These are phyloP conservation scores for Mycena leptocephala DNA, from an alignment of 768 basidiomycete genomes.

Conservation along the genomic window DNA sequence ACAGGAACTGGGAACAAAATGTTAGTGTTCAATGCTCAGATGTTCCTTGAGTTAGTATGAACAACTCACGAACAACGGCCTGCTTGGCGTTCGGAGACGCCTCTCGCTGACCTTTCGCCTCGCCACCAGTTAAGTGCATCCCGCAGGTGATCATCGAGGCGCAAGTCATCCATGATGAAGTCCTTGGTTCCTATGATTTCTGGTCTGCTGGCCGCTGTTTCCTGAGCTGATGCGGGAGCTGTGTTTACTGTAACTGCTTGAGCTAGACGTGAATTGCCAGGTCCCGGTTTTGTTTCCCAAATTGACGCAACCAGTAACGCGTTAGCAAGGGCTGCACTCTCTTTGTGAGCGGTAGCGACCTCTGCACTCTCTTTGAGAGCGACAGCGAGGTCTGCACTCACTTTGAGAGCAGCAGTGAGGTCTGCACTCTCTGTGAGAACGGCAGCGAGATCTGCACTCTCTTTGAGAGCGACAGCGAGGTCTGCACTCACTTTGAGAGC, in stretches of 20 bases:
- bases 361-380: too few species aligned
- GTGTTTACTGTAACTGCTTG: not conserved
- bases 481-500: too few species aligned
- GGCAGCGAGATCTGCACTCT: too few species aligned
- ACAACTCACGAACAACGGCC: constrained; percentile 77
- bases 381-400: too few species aligned
- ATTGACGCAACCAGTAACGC: not conserved
- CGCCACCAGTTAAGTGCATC: constrained; percentile 84
- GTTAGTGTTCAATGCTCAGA: not conserved
- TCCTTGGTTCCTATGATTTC: constrained; percentile 77
- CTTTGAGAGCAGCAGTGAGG: too few species aligned
- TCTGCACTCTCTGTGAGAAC: too few species aligned
- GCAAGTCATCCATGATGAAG: constrained; percentile 68
- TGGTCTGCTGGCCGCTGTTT: not conserved
- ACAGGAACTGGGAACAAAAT: constrained; percentile 66
- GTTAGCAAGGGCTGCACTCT: not conserved
- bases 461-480: too few species aligned
- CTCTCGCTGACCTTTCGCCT: constrained; percentile 77
- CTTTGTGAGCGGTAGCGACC: not conserved
- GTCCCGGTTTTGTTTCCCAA: not conserved
- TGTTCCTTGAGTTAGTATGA: constrained; percentile 1
- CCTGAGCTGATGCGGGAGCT: not conserved
- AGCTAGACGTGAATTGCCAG: not conserved
- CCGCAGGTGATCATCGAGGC: constrained; percentile 70
- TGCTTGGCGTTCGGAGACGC: constrained; percentile 75